phyloP scores from a whole-genome alignment of 176 grass and related monocot species.

The Musa troglodytarum region DNA sequence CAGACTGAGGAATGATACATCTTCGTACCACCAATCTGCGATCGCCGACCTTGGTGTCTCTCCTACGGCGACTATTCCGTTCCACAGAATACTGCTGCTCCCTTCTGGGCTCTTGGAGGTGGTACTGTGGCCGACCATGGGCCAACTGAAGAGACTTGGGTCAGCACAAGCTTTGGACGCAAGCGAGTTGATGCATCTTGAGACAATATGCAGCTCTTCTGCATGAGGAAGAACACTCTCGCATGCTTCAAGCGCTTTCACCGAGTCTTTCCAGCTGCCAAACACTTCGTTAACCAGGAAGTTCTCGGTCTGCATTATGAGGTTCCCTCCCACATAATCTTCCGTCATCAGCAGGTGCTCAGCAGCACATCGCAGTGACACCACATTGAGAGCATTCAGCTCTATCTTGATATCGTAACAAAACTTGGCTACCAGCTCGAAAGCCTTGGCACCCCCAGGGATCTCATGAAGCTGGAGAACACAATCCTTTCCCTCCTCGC shows the following conservation, averaged over 20 bases:
- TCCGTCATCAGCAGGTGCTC: slow-evolving; percentile 3
- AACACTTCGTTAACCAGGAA: not conserved
- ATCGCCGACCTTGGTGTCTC: not conserved
- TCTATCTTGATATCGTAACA: slow-evolving; percentile 1
- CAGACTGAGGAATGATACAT: slow-evolving; percentile 1
- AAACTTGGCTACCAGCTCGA: slow-evolving; percentile 2
- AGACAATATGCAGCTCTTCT: slow-evolving; percentile 6
- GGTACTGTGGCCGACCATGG: not conserved
- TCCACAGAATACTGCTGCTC: not conserved
- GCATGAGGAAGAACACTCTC: slow-evolving; percentile 4
- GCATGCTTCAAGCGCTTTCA: slow-evolving; percentile 2
- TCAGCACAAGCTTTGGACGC: slow-evolving; percentile 8
- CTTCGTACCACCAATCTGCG: slow-evolving; percentile 7
- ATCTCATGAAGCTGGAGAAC: slow-evolving; percentile 1
- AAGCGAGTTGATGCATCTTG: slow-evolving; percentile 6
- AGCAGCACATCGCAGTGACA: not conserved
- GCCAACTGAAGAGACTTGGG: not conserved
- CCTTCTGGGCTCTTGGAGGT: not conserved
- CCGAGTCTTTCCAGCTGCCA: not conserved
- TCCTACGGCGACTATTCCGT: not conserved
- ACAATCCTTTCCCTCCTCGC: not conserved
- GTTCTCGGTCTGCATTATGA: not conserved
- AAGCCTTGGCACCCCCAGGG: slow-evolving; percentile 2
- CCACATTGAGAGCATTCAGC: slow-evolving; percentile 6
- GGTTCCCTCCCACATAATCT: not conserved